Evolutionary conservation across 768 basidiomycete species (phyloP).

Genomic region (Lanmaoa rubissima): DNA sequence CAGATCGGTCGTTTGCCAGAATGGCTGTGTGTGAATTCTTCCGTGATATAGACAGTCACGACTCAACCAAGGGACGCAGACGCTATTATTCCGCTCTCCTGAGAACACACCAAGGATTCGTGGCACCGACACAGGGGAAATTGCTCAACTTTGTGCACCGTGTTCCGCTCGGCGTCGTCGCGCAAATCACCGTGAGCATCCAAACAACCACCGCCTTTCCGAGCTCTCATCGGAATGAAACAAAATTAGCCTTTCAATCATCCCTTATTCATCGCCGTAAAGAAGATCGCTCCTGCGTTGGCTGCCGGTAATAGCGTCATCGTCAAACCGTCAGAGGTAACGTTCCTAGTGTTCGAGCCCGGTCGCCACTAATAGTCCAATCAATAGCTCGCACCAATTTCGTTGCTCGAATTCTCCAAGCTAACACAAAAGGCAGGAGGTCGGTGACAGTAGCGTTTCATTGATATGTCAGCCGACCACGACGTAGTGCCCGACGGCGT

Average conservation of each 20-base stretch:
- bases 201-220: not conserved
- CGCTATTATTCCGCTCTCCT: conserved; percentile 77
- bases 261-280: conserved; percentile 82
- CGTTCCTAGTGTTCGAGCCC: not conserved
- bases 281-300: conserved; percentile 84
- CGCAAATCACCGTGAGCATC: conserved; percentile 71
- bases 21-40: conserved; percentile 64
- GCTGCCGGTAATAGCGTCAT: conserved; percentile 84
- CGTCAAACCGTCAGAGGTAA: conserved; percentile 78
- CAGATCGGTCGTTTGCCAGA: conserved; percentile 79
- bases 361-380: not conserved
- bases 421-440: conserved; percentile 66
- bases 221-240: not conserved
- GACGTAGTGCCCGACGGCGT: conserved; percentile 71
- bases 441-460: conserved; percentile 29
- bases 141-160: conserved; percentile 78
- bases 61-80: conserved; percentile 35
- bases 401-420: conserved; percentile 73
- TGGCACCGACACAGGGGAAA: conserved; percentile 78
- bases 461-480: not conserved
- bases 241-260: conserved; percentile 77
- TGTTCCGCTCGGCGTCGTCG: conserved; percentile 84
- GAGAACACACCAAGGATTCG: conserved; percentile 63
- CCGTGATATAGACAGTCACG: not conserved
- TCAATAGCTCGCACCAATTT: conserved; percentile 68